These are phyloP conservation scores for Ascoidea tarda DNA, from an alignment of 805 yeast species.

Conservation along the genomic window DNA sequence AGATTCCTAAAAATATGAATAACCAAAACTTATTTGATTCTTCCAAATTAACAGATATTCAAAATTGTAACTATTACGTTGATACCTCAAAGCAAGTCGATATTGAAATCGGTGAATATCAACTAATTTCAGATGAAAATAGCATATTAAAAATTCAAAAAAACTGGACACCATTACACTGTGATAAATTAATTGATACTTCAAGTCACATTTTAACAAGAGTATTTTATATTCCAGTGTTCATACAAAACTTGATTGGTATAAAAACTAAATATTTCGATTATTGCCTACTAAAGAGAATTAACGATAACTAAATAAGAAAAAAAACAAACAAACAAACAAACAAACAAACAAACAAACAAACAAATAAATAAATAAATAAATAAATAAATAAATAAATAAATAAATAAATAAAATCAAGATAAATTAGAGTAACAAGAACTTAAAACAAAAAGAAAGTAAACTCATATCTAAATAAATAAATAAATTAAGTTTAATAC, in stretches of 20 bases:
- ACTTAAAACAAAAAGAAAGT: no score
- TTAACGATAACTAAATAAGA: background rate
- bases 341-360: no score
- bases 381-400: no score
- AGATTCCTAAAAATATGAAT: conserved; percentile 55
- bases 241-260: conserved; percentile 15
- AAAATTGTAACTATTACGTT: conserved; percentile 52
- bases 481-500: no score
- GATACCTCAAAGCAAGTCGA: conserved; percentile 46
- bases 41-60: conserved; percentile 34
- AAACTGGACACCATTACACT: conserved; percentile 34
- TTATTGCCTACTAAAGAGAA: conserved; percentile 30
- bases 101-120: conserved; percentile 26
- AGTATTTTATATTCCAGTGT: conserved; percentile 34
- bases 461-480: no score
- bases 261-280: conserved; percentile 30
- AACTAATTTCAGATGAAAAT: conserved; percentile 3
- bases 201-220: conserved; percentile 40
- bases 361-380: no score
- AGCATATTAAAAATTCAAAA: conserved; percentile 11
- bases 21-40: conserved; percentile 54
- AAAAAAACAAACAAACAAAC: no score
- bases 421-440: no score
- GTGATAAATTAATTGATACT: conserved; percentile 37
- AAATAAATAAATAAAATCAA: no score